These are phyloP conservation scores for Garcia nutans DNA, from an alignment of 345 rosid species.

Conservation along the genomic window DNA sequence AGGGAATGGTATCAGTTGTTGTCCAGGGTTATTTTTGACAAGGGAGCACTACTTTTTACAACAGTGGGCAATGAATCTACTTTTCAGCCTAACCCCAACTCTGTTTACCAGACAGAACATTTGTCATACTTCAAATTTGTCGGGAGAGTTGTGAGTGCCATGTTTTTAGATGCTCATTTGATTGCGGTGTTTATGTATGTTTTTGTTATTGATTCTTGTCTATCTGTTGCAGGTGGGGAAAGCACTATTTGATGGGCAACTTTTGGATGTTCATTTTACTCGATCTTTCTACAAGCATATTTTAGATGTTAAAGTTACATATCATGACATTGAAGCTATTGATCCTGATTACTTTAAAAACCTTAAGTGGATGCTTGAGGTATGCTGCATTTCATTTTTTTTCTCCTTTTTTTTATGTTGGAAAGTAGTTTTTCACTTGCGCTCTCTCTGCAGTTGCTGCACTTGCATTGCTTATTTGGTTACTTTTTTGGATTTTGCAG, in stretches of 20 bases:
- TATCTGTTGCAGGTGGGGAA: slow-evolving; percentile 73
- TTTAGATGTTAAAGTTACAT: slow-evolving; percentile 82
- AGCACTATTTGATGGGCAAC: slow-evolving; percentile 93
- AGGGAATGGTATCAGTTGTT: slow-evolving; percentile 99
- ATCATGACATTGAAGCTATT: slow-evolving; percentile 95
- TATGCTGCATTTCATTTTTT: slow-evolving; percentile 23
- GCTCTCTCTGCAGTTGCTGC: background rate
- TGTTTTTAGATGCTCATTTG: slow-evolving; percentile 15
- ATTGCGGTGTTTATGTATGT: background rate
- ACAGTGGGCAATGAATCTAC: slow-evolving; percentile 98
- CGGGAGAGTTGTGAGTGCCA: slow-evolving; percentile 85
- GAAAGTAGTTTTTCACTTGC: background rate
- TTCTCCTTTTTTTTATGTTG: background rate
- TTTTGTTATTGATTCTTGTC: slow-evolving; percentile 17
- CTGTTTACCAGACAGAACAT: slow-evolving; percentile 95
- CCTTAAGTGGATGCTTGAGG: slow-evolving; percentile 99
- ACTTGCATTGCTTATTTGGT: slow-evolving; percentile 3
- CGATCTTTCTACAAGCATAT: slow-evolving; percentile 98
- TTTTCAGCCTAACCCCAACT: slow-evolving; percentile 97
- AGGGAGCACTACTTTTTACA: slow-evolving; percentile 89
- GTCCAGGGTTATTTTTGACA: slow-evolving; percentile 95
- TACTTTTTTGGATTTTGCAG: slow-evolving; percentile 42
- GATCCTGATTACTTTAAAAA: slow-evolving; percentile 87
- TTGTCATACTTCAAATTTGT: slow-evolving; percentile 96
- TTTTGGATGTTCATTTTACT: slow-evolving; percentile 94